Evolutionary conservation across 2,329 filamentous ascomycete genomes (phyloP), one percentile per base, ranked within the genome.

Genomic region (Fusarium beomiforme): DNA sequence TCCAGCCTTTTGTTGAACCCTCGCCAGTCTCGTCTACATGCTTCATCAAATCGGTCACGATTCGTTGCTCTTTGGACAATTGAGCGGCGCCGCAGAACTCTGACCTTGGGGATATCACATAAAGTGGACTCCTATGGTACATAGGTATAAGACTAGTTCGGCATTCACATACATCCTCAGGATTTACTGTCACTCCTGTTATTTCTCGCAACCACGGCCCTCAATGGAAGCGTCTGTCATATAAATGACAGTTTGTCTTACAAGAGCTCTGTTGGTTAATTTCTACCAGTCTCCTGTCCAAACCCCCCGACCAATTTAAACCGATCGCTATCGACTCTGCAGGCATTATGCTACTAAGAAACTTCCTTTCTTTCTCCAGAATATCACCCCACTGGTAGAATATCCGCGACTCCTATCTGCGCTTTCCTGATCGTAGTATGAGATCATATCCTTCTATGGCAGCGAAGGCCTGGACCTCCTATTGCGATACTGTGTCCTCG

Each of bases 161-260:
- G 21, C 17, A n/a, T 36, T 17, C 5, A 24, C 14, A 8, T 12
- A 9, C 14, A 3, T 24, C 17, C 17, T 50, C 21, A 19, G 6
- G 17, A 5, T 13, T 3, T n/a, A 29, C 29, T 29, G 29, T 19
- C 11, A 6, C 21, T 36, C 24, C 6, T 50, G 14, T 9, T 9
- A 36, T 13, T 50, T 36, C 12, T 24, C 21, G n/a, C 12, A 50
- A 19, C 23, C 6, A 21, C 21, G 1, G 2, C n/a, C 21, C 36
- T 64, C 0, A 64, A 61, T 4, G 51, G 55, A 34, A 49, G 59
- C 21, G 43, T 60, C 39, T 73, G 39, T 50, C 17, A 19, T 29
- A 13, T 41, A 9, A 14, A 5, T 36, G 8, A 11, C 6, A 17
- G 21, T 10, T 29, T 29, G 29, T 6, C 29, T 29, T 29, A 29